Percentiles rank a stretch among this genome's conserved stretches.
Evolutionary conservation across 1,284 basidiomycete species (phyloP).

Genomic region (Moesziomyces sp.): DNA sequence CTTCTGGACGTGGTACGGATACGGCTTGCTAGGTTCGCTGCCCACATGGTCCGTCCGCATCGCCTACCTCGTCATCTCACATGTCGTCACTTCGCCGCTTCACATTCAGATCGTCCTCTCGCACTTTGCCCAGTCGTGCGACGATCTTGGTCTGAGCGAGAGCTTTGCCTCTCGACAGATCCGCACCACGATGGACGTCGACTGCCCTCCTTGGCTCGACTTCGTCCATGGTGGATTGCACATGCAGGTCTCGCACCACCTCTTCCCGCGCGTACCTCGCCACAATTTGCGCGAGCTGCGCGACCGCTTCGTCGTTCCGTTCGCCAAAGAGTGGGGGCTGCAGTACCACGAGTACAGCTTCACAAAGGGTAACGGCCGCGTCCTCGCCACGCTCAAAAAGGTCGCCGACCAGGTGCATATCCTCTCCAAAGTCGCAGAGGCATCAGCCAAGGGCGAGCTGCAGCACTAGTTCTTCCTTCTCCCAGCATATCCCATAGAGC

Average conservation of each 20-base stretch:
- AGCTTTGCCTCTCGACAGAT: conserved; percentile 92
- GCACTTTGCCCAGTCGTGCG: conserved; percentile 95
- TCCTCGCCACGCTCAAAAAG: conserved; percentile 78
- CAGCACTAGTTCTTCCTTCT: conserved; percentile 21
- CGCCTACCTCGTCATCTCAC: conserved; percentile 80
- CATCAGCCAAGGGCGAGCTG: conserved; percentile 68
- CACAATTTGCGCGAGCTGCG: conserved; percentile 89
- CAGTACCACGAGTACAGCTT: conserved; percentile 92
- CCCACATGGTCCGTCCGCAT: conserved; percentile 77
- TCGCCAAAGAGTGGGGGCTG: conserved; percentile 71
- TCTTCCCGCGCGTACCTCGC: conserved; percentile 93
- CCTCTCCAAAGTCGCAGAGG: conserved; percentile 75
- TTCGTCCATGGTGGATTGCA: conserved; percentile 94
- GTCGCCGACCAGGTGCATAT: conserved; percentile 82
- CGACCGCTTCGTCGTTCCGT: conserved; percentile 80
- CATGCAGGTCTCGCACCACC: conserved; percentile 95
- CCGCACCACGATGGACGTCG: conserved; percentile 94
- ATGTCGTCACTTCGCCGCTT: conserved; percentile 82
- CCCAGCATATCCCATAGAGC: too few species aligned
- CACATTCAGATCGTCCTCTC: conserved; percentile 87
- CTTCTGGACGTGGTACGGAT: conserved; percentile 84
- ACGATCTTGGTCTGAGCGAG: conserved; percentile 87
- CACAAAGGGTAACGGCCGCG: conserved; percentile 81
- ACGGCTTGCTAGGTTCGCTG: conserved; percentile 73
- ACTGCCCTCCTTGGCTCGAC: conserved; percentile 82